These are phyloP conservation scores for Mucor irregularis DNA, from an alignment of 371 early-diverging fungal species.

Conservation along the genomic window DNA sequence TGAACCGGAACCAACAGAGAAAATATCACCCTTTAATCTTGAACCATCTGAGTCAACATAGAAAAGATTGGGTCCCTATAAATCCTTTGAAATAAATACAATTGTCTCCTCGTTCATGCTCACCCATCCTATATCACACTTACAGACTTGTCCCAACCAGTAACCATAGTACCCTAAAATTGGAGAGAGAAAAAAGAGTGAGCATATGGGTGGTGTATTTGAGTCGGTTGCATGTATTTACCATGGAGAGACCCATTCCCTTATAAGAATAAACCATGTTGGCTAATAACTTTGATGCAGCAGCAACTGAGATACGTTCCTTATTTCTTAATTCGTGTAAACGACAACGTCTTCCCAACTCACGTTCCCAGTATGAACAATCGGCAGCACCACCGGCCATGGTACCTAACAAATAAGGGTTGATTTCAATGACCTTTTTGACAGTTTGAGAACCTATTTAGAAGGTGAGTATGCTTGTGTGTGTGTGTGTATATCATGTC, in stretches of 20 bases:
- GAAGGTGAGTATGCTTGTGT: not conserved
- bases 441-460: slow-evolving; percentile 93
- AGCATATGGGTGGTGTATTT: too few species aligned
- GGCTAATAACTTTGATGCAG: slow-evolving; percentile 96
- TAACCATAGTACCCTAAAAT: slow-evolving; percentile 96
- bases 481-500: not conserved
- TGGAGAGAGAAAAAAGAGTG: too few species aligned
- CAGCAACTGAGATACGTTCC: slow-evolving; percentile 98
- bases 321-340: slow-evolving; percentile 97
- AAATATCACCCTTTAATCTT: slow-evolving; percentile 90
- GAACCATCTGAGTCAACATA: slow-evolving; percentile 99
- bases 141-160: slow-evolving; percentile 98
- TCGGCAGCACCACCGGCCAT: slow-evolving; percentile 99
- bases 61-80: slow-evolving; percentile 91
- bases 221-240: too few species aligned
- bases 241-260: slow-evolving; percentile 99
- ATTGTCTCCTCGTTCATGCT: too few species aligned
- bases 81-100: not conserved
- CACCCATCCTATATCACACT: too few species aligned
- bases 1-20: slow-evolving; percentile 98
- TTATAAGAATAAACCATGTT: slow-evolving; percentile 98
- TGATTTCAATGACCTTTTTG: slow-evolving; percentile 99
- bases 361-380: slow-evolving; percentile 99
- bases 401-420: slow-evolving; percentile 98
- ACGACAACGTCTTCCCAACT: slow-evolving; percentile 96